These are phyloP conservation scores for Annulohypoxylon nitens DNA, from an alignment of 495 filamentous ascomycete species.

Conservation along the genomic window DNA sequence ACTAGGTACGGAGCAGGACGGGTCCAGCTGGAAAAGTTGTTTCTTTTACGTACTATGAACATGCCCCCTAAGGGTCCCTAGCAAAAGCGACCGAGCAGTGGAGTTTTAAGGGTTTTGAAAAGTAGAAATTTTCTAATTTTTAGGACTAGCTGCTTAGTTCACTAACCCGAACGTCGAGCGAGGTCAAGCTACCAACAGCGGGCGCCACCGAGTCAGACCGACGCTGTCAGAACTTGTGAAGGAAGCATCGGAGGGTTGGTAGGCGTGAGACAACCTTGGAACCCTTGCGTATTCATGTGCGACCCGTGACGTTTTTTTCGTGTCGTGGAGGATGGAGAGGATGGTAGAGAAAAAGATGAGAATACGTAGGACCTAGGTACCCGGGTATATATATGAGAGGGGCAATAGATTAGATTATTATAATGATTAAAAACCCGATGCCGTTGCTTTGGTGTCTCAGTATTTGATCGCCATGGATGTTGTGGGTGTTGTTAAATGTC, in stretches of 20 bases:
- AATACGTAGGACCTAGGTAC: not conserved
- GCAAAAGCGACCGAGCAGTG: constrained; percentile 29
- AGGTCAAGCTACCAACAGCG: constrained; percentile 3
- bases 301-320: constrained; percentile 31
- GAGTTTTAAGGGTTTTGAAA: constrained; percentile 26
- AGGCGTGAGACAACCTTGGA: constrained; percentile 32
- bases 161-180: constrained; percentile 23
- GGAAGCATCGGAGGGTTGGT: constrained; percentile 1
- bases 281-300: constrained; percentile 21
- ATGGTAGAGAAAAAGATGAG: not conserved
- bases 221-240: constrained; percentile 7
- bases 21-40: constrained; percentile 32
- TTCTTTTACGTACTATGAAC: constrained; percentile 45
- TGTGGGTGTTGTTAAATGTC: not conserved
- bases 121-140: constrained; percentile 24
- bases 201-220: constrained; percentile 29
- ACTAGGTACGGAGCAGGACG: constrained; percentile 16
- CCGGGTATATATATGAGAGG: not conserved
- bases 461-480: not conserved
- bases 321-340: not conserved
- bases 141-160: constrained; percentile 5
- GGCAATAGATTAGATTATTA: constrained; percentile 14
- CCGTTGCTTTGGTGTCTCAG: constrained; percentile 25
- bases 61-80: constrained; percentile 11
- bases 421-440: not conserved